These are phyloP conservation scores for Botryotinia globosa DNA, from an alignment of 2,329 filamentous ascomycete genomes.

Conservation along the genomic window DNA sequence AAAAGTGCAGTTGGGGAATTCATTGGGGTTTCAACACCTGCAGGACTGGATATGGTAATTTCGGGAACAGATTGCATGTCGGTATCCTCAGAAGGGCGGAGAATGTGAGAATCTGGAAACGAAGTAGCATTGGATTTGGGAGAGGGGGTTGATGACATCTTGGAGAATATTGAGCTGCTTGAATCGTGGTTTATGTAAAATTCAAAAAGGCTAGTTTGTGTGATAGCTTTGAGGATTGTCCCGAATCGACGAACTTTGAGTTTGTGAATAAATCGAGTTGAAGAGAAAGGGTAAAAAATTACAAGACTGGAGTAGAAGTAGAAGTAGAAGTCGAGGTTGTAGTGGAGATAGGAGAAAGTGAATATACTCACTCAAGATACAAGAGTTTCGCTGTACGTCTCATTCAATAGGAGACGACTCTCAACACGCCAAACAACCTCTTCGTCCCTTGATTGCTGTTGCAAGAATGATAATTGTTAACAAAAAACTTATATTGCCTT, in stretches of 20 bases:
- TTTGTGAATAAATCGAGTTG: background rate
- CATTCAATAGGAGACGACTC: background rate
- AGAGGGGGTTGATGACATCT: background rate
- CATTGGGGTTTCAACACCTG: background rate
- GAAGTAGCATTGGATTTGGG: background rate
- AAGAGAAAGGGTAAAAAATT: background rate
- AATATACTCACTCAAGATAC: background rate
- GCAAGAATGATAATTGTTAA: rapidly evolving
- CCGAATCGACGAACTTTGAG: background rate
- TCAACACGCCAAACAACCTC: background rate
- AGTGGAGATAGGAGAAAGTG: background rate
- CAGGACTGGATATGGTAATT: background rate
- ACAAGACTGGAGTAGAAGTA: background rate
- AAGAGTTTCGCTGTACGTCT: background rate
- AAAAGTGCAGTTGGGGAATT: rapidly evolving
- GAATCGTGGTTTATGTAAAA: background rate
- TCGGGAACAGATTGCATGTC: background rate
- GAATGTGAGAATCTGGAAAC: background rate
- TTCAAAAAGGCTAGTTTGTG: rapidly evolving
- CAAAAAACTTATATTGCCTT: rapidly evolving
- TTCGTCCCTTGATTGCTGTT: too few species aligned
- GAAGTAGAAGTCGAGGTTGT: background rate
- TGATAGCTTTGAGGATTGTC: background rate
- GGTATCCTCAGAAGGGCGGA: background rate
- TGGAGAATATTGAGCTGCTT: background rate